Conservation (phyloP, 306 rosid genomes). For the Hippophae rhamnoides region DNA sequence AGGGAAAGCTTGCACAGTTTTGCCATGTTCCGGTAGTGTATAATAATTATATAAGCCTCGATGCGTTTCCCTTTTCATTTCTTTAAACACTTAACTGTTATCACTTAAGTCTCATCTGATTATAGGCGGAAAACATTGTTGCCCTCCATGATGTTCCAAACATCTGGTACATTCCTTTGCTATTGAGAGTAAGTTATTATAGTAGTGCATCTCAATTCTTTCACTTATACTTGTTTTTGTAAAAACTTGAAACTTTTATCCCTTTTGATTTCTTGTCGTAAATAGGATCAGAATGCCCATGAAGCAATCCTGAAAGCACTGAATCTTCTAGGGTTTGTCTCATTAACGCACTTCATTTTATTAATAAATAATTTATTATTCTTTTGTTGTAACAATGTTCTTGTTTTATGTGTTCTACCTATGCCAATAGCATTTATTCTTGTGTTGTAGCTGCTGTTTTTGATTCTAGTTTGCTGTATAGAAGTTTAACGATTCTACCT, state of each 20-base stretch:
- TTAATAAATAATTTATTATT: conserved; percentile 7
- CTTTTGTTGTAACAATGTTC: conserved; percentile 1
- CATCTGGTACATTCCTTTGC: conserved; percentile 79
- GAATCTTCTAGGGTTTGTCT: conserved; percentile 59
- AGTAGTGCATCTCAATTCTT: background rate
- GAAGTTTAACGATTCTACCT: conserved; percentile 6
- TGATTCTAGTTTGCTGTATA: conserved; percentile 1
- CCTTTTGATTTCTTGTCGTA: conserved; percentile 15
- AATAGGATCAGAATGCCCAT: conserved; percentile 81
- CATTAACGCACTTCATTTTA: conserved; percentile 21
- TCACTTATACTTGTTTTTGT: background rate
- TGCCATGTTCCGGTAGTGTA: conserved; percentile 76
- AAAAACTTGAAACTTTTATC: conserved; percentile 7
- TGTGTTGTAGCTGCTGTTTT: background rate
- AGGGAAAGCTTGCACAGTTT: conserved; percentile 69
- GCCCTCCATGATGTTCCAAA: conserved; percentile 77
- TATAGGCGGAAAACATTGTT: conserved; percentile 59
- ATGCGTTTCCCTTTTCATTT: conserved; percentile 11
- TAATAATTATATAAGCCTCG: background rate
- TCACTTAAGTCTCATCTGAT: conserved; percentile 11
- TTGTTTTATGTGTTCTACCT: conserved; percentile 1
- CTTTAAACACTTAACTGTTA: background rate
- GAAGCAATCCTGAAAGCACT: conserved; percentile 75
- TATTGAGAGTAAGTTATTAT: conserved; percentile 54
- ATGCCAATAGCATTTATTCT: conserved; percentile 5